Base-by-base conservation (phyloP, 2,329 filamentous ascomycete species). In the Epichloe uncinata region DNA sequence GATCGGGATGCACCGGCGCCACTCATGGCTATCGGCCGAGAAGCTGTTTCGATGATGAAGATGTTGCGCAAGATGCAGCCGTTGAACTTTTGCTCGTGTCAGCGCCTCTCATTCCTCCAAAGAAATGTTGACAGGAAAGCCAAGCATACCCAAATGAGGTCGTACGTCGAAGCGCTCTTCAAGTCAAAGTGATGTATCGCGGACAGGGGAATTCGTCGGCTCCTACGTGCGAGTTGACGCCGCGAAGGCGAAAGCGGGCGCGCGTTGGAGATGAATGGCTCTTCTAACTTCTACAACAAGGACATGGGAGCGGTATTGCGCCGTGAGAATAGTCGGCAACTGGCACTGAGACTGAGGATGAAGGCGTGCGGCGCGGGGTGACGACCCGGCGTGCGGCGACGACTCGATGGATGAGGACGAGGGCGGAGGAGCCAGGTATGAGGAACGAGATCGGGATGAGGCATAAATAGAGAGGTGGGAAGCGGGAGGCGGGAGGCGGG, bases 221-320 rank as follows among this genome's bases (percentile, higher is more conserved):
- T 18, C 22, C 45, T 22, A 16, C 22, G 38, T 7, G 42, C 37
- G 11, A 41, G 45, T 35, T 16, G 42, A 41, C 45, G 42, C 30
- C 16, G 16, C 48, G 33, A 55, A 47, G 56, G 53, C 52, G 49
- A 48, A 48, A 52, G 53, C 53, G n/a, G 20, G 42, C 42, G 26
- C 42, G 36, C 51, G 43, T 26, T 18, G 41, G 13, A 53, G 53
- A 54, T 46, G 11, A 30, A 34, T n/a, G 36, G 55, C 55, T 63
- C 59, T 62, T 61, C 63, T 67, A 67, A 63, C 59, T 62, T 61
- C 64, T 67, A 67, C 65, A 64, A 67, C 58, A 54, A 57, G 56
- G 47, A 60, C 65, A 67, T 66, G 58, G 55, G 61, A 53, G 55
- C 53, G 50, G 52, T 50, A 20, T 20, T 42, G 30, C 20, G 47